Conservation (phyloP, 1,284 basidiomycete species). For the Agaricales sp. region DNA sequence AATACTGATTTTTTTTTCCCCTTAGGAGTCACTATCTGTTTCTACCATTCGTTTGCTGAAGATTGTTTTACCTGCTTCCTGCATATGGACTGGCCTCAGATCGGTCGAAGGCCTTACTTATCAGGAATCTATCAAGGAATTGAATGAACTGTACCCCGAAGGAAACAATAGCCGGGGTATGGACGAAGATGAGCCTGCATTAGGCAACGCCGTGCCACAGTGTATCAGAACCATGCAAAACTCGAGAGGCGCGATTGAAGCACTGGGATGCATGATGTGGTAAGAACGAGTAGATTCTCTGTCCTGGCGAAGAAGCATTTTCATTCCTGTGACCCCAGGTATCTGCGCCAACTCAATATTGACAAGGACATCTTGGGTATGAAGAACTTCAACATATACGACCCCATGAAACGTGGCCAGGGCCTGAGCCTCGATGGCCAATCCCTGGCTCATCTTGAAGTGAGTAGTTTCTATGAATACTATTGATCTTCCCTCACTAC, state of each 20-base stretch:
- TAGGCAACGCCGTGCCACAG: conserved; percentile 53
- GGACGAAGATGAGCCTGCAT: conserved; percentile 32
- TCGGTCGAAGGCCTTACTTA: conserved; percentile 74
- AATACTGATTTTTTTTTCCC: conserved; percentile 4
- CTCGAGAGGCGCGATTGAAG: conserved; percentile 63
- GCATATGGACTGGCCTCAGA: conserved; percentile 82
- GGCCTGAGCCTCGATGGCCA: conserved; percentile 87
- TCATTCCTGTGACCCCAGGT: conserved; percentile 37
- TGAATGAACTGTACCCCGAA: conserved; percentile 60
- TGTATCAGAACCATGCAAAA: conserved; percentile 66
- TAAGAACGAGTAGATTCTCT: conserved; percentile 23
- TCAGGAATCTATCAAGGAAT: conserved; percentile 60
- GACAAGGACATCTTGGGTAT: conserved; percentile 89
- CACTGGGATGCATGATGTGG: conserved; percentile 87
- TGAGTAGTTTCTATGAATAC: conserved; percentile 17
- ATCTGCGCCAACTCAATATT: conserved; percentile 85
- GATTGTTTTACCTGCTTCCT: conserved; percentile 64
- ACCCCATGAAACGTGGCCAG: conserved; percentile 82
- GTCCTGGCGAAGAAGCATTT: not conserved
- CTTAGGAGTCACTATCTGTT: conserved; percentile 74
- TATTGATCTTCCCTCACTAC: conserved; percentile 5
- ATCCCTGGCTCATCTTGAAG: conserved; percentile 89
- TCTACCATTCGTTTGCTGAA: conserved; percentile 76
- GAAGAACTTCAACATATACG: conserved; percentile 94
- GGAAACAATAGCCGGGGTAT: conserved; percentile 27